Evolutionary conservation across 768 basidiomycete species (phyloP), one percentile per base, ranked within the genome.

Genomic region (Pseudohyphozyma bogoriensis): DNA sequence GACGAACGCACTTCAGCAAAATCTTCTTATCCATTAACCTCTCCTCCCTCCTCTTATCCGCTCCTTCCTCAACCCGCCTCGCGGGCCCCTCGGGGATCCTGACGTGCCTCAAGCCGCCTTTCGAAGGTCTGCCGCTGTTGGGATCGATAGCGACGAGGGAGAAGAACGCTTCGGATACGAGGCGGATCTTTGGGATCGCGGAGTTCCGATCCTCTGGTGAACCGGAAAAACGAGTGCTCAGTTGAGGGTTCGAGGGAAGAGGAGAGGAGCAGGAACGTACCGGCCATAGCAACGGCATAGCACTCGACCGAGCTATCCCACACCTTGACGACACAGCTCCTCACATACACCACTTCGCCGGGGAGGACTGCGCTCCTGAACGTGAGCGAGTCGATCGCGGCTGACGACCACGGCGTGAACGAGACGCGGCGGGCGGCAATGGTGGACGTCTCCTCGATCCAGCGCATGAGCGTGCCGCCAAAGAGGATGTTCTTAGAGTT

Each of bases 131-230:
- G 24, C 65, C 65, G 6, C 29, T 40, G 9, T 2, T 1, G 4
- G 61, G 56, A 50, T 66, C 65, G 56, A 66, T 53, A 8, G 65
- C 65, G 56, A 66, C 65, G 46, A 66, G 51, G 4, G 61, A 60
- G 52, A 66, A 60, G 52, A 66, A 62, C 2, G 56, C 49, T 28
- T 66, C 58, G 5, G 56, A 58, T 1, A 66, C 62, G 13, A 59
- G 49, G 7, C 61, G n/a, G 29, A 63, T 28, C 5, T 16, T 18
- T 6, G 65, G 61, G 13, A n/a, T 32, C 2, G 29, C 18, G 35
- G 65, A 54, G 45, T 66, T 66, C 29, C 65, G 61, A 32, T 66
- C 65, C 56, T 66, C 65, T 50, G 45, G 37, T 5, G 15, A 10
- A 8, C 8, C 20, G 6, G 20, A 29, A 24, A 29, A 16, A 16